Evolutionary conservation across 306 rosid genomes (phyloP).

Genomic region (Malus orientalis): DNA sequence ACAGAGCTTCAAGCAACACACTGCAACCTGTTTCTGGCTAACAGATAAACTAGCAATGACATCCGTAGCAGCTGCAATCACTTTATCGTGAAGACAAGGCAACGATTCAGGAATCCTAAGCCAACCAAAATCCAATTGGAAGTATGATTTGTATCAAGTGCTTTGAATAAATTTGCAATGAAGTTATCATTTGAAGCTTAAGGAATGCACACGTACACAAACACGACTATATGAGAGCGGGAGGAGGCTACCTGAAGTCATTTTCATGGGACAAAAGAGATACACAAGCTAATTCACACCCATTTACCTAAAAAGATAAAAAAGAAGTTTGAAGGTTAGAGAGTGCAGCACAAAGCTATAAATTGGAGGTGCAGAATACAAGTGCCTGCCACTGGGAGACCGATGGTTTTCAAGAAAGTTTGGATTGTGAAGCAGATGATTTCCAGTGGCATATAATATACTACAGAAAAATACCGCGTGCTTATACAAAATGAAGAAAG

Average conservation of each 20-base stretch:
- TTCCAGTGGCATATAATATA: too few species aligned
- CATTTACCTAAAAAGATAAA: conserved; percentile 57
- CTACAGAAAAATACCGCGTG: not conserved
- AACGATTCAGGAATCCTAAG: conserved; percentile 61
- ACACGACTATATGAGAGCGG: conserved; percentile 4
- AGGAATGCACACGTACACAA: not conserved
- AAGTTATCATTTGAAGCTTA: not conserved
- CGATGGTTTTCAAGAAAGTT: not conserved
- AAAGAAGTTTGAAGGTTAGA: conserved; percentile 2
- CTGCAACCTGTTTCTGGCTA: conserved; percentile 46
- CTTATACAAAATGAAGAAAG: not conserved
- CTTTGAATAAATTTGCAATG: not conserved
- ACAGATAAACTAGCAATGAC: conserved; percentile 34
- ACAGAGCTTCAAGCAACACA: conserved; percentile 20
- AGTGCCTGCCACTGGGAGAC: not conserved
- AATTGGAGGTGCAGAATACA: not conserved
- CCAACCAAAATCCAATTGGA: not conserved
- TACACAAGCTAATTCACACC: conserved; percentile 54
- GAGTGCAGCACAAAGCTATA: conserved; percentile 1
- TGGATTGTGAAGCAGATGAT: not conserved
- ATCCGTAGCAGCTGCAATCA: conserved; percentile 59
- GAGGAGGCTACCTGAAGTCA: conserved; percentile 52
- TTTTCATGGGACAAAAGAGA: conserved; percentile 54
- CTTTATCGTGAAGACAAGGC: conserved; percentile 72
- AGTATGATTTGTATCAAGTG: not conserved